These are phyloP conservation scores for Oidiodendron maius DNA, from an alignment of 495 filamentous ascomycete species.

Conservation along the genomic window DNA sequence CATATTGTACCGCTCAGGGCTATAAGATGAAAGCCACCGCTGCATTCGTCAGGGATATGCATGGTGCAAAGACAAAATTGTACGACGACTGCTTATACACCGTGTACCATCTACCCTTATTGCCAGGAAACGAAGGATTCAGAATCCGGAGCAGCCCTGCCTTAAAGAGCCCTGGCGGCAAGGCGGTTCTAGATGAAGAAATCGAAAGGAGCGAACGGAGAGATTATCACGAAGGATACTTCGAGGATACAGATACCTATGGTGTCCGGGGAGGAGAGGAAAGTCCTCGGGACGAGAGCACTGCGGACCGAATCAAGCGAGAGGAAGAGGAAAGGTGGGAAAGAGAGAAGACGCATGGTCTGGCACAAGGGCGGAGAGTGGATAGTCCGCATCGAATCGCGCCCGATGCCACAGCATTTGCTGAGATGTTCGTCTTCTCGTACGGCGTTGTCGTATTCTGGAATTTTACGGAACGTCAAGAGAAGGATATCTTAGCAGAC, in stretches of 20 bases:
- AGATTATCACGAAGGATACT: constrained; percentile 87
- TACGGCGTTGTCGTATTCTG: constrained; percentile 98
- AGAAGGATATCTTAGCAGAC: constrained; percentile 95
- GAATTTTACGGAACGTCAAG: constrained; percentile 94
- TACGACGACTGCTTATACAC: constrained; percentile 98
- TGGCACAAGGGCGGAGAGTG: constrained; percentile 17
- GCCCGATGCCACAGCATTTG: constrained; percentile 66
- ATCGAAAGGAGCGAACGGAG: constrained; percentile 89
- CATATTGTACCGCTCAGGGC: constrained; percentile 92
- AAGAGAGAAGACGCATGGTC: constrained; percentile 16
- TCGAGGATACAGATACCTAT: constrained; percentile 47
- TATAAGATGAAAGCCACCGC: constrained; percentile 83
- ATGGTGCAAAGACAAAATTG: constrained; percentile 94
- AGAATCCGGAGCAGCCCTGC: constrained; percentile 83
- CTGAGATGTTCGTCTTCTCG: constrained; percentile 96
- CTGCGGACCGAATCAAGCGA: constrained; percentile 22
- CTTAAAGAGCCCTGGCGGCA: constrained; percentile 87
- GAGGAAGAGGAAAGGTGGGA: constrained; percentile 24
- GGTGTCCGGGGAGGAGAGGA: constrained; percentile 31
- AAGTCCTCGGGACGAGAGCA: constrained; percentile 24
- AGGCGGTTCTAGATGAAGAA: constrained; percentile 87
- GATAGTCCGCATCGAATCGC: constrained; percentile 39
- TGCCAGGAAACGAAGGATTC: constrained; percentile 81
- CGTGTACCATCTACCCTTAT: constrained; percentile 86
- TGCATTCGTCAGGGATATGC: constrained; percentile 79